Evolutionary conservation across 163 green algal genomes (phyloP).

Genomic region (Volvox carteri): DNA sequence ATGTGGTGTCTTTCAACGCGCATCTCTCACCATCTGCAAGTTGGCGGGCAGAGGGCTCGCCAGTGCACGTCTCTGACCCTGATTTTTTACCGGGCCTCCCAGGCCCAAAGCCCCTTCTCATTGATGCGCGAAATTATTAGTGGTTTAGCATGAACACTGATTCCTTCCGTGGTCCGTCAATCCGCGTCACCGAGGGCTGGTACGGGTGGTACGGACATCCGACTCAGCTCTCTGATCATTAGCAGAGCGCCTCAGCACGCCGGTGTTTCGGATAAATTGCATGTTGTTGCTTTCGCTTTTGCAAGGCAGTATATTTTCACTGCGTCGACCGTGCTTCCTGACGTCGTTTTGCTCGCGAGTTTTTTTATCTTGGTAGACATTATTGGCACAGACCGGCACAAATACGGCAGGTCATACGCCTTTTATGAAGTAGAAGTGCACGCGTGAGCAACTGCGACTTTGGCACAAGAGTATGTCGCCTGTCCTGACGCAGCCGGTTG

Average conservation of each 20-base stretch:
- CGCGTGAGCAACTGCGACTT: neutral
- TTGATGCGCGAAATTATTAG: neutral
- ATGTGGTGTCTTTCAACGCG: too few relatives aligned
- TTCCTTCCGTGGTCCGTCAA: neutral
- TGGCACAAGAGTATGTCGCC: slow-evolving; percentile 1
- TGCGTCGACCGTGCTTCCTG: neutral
- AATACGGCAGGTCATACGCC: neutral
- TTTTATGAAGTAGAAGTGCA: neutral
- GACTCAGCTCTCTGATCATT: neutral
- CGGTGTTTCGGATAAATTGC: neutral
- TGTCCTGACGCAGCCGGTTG: slow-evolving; percentile 22
- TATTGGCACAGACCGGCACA: neutral
- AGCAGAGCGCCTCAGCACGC: too few relatives aligned
- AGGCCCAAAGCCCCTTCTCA: slow-evolving; percentile 5
- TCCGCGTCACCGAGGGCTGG: neutral
- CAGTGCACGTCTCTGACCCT: neutral
- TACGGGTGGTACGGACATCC: neutral
- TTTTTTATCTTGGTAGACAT: neutral
- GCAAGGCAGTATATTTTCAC: too few relatives aligned
- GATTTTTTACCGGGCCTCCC: neutral
- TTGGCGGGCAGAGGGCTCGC: neutral
- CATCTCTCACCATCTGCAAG: slow-evolving; percentile 29
- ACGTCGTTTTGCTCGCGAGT: slow-evolving; percentile 8
- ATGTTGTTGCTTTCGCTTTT: too few relatives aligned
- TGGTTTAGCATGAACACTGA: too few relatives aligned